phyloP scores from a whole-genome alignment of 2,329 filamentous ascomycete genomes.

The Thermoascus crustaceus region DNA sequence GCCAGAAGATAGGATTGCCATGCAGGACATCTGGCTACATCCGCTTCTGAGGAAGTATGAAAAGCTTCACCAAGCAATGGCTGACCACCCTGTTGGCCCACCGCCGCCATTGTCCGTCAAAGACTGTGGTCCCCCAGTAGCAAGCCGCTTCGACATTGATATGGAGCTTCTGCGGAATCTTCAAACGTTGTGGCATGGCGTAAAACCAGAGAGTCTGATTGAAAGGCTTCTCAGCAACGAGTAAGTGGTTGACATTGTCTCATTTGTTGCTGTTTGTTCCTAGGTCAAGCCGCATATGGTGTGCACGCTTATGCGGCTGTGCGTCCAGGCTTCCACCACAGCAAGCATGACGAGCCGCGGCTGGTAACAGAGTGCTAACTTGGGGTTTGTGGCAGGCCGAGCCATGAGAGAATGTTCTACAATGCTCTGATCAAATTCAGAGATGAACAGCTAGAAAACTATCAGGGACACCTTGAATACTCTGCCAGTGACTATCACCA shows the following conservation, averaged over 20 bases:
- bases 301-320: too few relatives aligned
- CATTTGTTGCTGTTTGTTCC: too few relatives aligned
- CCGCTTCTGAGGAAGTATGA: constrained; percentile 80
- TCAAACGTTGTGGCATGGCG: constrained; percentile 83
- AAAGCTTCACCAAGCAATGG: constrained; percentile 59
- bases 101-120: constrained; percentile 48
- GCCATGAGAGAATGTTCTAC: constrained; percentile 92
- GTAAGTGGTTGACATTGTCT: constrained; percentile 49
- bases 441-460: constrained; percentile 79
- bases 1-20: constrained; percentile 68
- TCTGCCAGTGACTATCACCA: constrained; percentile 91
- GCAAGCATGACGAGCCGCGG: too few relatives aligned
- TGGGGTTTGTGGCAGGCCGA: constrained; percentile 47
- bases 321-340: too few relatives aligned
- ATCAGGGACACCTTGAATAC: constrained; percentile 66
- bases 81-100: constrained; percentile 48
- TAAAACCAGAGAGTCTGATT: constrained; percentile 63
- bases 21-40: constrained; percentile 77
- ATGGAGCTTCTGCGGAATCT: constrained; percentile 75
- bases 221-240: constrained; percentile 57
- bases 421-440: constrained; percentile 73
- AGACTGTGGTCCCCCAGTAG: constrained; percentile 54
- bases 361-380: constrained; percentile 1
- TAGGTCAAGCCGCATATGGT: too few relatives aligned
- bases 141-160: constrained; percentile 62